phyloP scores from a whole-genome alignment of 164 flowering plant genomes.

The Kalanchoe fedtschenkoi region DNA sequence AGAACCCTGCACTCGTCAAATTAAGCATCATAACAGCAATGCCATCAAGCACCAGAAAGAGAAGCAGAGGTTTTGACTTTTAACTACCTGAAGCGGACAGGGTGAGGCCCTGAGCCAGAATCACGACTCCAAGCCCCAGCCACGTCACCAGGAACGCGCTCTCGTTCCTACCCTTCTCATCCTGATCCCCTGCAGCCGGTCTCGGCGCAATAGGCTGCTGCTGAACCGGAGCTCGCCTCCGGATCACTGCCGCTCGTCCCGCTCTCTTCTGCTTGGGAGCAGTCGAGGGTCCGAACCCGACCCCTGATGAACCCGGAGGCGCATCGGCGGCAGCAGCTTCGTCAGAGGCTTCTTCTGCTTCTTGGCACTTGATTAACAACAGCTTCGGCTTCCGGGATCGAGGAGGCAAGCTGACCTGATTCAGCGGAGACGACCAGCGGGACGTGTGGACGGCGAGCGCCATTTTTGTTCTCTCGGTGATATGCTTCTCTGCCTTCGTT shows the following conservation, averaged over 20 bases:
- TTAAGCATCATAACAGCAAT: neutral
- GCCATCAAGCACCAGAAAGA: neutral
- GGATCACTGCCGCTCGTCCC: neutral
- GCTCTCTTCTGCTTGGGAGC: neutral
- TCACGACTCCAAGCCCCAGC: slow-evolving; percentile 65
- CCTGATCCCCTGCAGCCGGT: slow-evolving; percentile 11
- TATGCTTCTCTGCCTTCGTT: neutral
- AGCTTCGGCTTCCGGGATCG: neutral
- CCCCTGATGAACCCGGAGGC: neutral
- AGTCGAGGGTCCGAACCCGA: neutral
- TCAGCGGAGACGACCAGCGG: neutral
- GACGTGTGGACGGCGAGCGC: neutral
- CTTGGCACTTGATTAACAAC: neutral
- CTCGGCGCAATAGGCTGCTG: neutral
- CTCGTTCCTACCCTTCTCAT: slow-evolving; percentile 43
- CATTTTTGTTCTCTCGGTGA: neutral
- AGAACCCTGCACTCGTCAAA: slow-evolving; percentile 47
- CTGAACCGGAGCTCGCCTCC: neutral
- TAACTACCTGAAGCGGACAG: slow-evolving; percentile 68
- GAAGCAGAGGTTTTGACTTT: neutral
- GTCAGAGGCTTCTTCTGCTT: neutral
- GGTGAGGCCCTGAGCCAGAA: slow-evolving; percentile 57
- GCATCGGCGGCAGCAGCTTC: neutral
- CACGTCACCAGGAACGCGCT: slow-evolving; percentile 73
- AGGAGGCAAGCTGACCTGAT: neutral